These are phyloP conservation scores for Moniliophthora roreri DNA, from an alignment of 1,284 basidiomycete genomes.

Conservation along the genomic window DNA sequence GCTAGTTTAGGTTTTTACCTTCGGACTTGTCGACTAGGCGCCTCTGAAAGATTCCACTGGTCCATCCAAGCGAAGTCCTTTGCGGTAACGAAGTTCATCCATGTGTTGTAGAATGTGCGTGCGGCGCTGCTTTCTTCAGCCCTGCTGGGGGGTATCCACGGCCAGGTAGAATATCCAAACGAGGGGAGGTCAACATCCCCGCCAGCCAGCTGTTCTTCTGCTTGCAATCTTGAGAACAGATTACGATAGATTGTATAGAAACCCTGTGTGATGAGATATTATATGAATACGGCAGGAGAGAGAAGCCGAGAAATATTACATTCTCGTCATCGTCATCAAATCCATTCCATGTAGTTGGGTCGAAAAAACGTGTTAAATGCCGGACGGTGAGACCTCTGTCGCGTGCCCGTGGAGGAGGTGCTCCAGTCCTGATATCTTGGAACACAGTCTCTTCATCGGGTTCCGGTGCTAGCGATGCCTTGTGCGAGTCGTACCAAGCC, in stretches of 20 bases:
- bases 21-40: constrained; percentile 84
- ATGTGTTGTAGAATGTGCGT: constrained; percentile 82
- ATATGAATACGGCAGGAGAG: constrained; percentile 1
- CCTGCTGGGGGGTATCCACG: constrained; percentile 56
- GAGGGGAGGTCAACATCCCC: constrained; percentile 66
- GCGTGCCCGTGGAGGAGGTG: constrained; percentile 63
- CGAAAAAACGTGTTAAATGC: constrained; percentile 87
- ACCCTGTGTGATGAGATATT: constrained; percentile 49
- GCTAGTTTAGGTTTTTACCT: constrained; percentile 44
- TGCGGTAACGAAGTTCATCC: constrained; percentile 84
- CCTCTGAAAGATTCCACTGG: constrained; percentile 81
- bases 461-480: constrained; percentile 81
- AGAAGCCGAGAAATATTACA: constrained; percentile 4
- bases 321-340: constrained; percentile 76
- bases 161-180: constrained; percentile 82
- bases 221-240: constrained; percentile 81
- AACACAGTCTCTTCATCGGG: constrained; percentile 83
- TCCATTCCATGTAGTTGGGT: constrained; percentile 70
- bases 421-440: constrained; percentile 80
- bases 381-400: constrained; percentile 80
- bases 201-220: constrained; percentile 70
- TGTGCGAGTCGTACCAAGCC: constrained; percentile 98
- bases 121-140: constrained; percentile 46
- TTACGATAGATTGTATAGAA: constrained; percentile 93
- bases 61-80: constrained; percentile 94